Base-by-base conservation (phyloP, 2,329 filamentous ascomycete species). In the Ophiocordyceps camponoti-leonardi region DNA sequence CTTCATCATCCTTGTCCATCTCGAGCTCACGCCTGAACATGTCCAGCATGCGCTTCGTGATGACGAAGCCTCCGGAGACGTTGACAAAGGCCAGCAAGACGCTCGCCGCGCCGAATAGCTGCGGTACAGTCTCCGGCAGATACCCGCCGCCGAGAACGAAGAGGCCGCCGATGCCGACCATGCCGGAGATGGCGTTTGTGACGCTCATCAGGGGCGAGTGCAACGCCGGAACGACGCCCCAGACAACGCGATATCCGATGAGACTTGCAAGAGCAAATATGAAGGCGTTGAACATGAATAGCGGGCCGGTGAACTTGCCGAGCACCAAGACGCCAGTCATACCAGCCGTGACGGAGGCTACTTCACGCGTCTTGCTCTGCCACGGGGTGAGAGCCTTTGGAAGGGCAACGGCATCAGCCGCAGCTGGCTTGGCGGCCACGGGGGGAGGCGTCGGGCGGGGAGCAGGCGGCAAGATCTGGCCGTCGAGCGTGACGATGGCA, bases 191-290 rank as follows among this genome's bases (percentile, higher is more conserved):
- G 26, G 87, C 87, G 59, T 94, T 94, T 8, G 87, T 94, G 33
- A 93, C 86, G 53, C 83, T 88, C 87, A 94, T 94, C 6, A 94
- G 67, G 1, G 86, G 87, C 2, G 84, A 90, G 60, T 94, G 87
- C 6, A 94, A 69, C 33, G 86, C 85, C 8, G 86, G 86, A 0
- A 71, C 67, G 13, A 94, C 86, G 45, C 86, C 86, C 86, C 86
- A 94, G 22, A 94, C 84, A 6, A 85, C 85, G 43, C 86, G 77
- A 57, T 94, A 94, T 8, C 86, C 87, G 50, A 94, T 86, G 26
- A 94, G 67, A 54, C 85, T 84, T 43, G 87, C 85, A 42, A 94
- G 68, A 16, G 81, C 79, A 60, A 92, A 92, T 0, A 83, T 88
- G 57, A 94, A 90, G 42, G 81, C 77, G 55, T 94, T 94, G 37